These are phyloP conservation scores for Mitragyna speciosa DNA, from an alignment of 257 asterid species.

Conservation along the genomic window DNA sequence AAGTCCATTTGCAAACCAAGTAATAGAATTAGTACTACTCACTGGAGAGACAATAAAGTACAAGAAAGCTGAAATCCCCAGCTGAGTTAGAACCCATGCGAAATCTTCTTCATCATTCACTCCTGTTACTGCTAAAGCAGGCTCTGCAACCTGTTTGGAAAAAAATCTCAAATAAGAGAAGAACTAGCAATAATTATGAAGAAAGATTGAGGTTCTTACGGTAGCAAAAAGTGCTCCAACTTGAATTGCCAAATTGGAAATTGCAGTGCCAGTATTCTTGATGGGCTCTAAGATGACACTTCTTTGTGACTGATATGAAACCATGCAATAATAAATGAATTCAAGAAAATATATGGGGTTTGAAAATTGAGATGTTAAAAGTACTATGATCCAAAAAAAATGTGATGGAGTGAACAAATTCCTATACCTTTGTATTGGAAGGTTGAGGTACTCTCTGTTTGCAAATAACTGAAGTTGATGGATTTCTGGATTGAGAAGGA, in stretches of 20 bases:
- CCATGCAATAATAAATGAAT: not conserved
- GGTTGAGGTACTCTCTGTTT: constrained; percentile 7
- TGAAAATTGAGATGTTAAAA: not conserved
- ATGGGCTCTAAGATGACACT: constrained; percentile 21
- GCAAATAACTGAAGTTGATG: constrained; percentile 33
- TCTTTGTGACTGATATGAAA: constrained; percentile 30
- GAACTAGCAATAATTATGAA: not conserved
- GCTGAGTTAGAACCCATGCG: constrained; percentile 56
- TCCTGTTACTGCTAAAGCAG: constrained; percentile 71
- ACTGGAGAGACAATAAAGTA: constrained; percentile 76
- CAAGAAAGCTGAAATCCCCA: constrained; percentile 66
- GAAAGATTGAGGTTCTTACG: constrained; percentile 30
- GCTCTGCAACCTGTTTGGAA: constrained; percentile 50
- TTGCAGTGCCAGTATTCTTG: constrained; percentile 21
- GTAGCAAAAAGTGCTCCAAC: constrained; percentile 56
- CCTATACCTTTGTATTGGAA: constrained; percentile 12
- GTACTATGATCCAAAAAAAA: not conserved
- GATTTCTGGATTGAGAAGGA: constrained; percentile 26
- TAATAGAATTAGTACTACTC: constrained; percentile 21
- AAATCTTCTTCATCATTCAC: constrained; percentile 61
- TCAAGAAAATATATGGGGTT: not conserved
- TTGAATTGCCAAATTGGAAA: constrained; percentile 56
- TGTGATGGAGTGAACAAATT: not conserved
- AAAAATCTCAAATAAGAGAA: not conserved
- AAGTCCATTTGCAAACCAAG: not conserved